These are phyloP conservation scores for Puya raimondii DNA, from an alignment of 176 grass and related monocot species.

Conservation along the genomic window DNA sequence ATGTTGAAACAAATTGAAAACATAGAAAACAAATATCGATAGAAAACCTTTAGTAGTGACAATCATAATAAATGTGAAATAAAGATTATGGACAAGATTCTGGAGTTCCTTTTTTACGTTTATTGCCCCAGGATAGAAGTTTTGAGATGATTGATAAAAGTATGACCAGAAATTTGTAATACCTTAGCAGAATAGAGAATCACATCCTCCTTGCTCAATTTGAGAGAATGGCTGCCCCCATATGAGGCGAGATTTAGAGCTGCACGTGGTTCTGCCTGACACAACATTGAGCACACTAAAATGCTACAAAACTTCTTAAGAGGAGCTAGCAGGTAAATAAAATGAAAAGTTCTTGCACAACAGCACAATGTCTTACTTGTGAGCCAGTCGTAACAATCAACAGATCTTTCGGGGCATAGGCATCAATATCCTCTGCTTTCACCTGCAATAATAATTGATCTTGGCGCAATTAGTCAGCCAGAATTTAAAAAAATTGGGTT, in stretches of 20 bases:
- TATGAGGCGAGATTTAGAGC: slow-evolving; percentile 97
- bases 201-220: slow-evolving; percentile 76
- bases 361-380: slow-evolving; percentile 63
- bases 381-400: slow-evolving; percentile 95
- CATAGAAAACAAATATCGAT: background rate
- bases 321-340: slow-evolving; percentile 3
- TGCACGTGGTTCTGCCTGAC: slow-evolving; percentile 88
- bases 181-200: slow-evolving; percentile 98
- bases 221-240: slow-evolving; percentile 87
- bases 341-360: background rate
- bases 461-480: slow-evolving; percentile 22
- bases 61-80: too few relatives aligned
- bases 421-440: slow-evolving; percentile 94
- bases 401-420: slow-evolving; percentile 88
- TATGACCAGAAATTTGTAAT: slow-evolving; percentile 1
- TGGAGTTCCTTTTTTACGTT: background rate
- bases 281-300: slow-evolving; percentile 18
- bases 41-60: too few relatives aligned
- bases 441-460: slow-evolving; percentile 38
- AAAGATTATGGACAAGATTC: background rate
- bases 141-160: too few relatives aligned
- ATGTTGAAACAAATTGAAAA: slow-evolving; percentile 11
- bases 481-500: background rate
- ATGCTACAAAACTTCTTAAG: slow-evolving; percentile 28
- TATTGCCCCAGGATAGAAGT: too few relatives aligned